Evolutionary conservation across 257 asterid species (phyloP), one percentile per base, ranked within the genome.

Genomic region (Primulina tabacum): DNA sequence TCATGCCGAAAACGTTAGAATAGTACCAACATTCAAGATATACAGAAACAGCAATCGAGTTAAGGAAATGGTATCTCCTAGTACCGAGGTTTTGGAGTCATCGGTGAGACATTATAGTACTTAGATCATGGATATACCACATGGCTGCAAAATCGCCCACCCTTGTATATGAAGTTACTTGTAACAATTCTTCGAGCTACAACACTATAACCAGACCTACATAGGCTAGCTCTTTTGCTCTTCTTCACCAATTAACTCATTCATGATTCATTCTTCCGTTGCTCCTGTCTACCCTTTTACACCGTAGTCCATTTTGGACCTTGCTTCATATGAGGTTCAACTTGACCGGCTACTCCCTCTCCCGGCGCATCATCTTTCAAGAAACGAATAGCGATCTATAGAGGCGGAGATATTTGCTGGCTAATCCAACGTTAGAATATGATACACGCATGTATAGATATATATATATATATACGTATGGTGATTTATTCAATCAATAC

Each of bases 51-150:
- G 93, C 21, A 71, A 21, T 72, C 84, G 92, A 32, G 86, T 90
- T 77, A 90, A 88, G 85, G 97, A 92, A 80, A 81, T 92, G 89
- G 66, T 90, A 62, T 81, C 82, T 83, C 97, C 98, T 2, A 87
- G 84, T 71, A 87, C 82, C 2, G 95, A 92, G 84, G 89, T 83
- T 63, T 78, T 92, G 78, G 98, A 92, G 84, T 77, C 96, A 17
- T 85, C 95, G 38, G 87, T 90, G 83, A 88, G 89, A 82, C 95
- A 85, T 78, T 88, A 90, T 86, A 85, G 89, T 68, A 76, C 47
- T 66, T 86, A 77, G 79, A 62, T 72, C 55, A 53, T 60, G 38
- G 70, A 65, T 59, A 40, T 47, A 70, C 11, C 56, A 72, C 67
- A 38, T 26, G 57, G 34, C 65, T 17, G 53, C 47, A 68, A 47